Evolutionary conservation across 305 asterid species (phyloP).

Genomic region (Salvia sclarea): DNA sequence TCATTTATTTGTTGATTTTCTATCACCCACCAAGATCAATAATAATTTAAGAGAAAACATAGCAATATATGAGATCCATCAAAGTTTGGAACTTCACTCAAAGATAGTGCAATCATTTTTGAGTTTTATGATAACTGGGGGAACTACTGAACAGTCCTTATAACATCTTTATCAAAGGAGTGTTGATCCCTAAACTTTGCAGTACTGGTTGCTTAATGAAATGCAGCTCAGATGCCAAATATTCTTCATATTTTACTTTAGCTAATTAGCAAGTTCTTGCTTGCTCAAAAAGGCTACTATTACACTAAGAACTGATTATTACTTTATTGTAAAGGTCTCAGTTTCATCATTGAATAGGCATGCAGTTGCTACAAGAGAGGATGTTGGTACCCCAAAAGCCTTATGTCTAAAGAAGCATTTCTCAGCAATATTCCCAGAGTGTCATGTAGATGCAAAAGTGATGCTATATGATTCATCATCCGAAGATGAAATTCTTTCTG

Average conservation of each 20-base stretch:
- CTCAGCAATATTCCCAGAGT: constrained; percentile 79
- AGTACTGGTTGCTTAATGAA: constrained; percentile 5
- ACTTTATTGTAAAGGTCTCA: constrained; percentile 66
- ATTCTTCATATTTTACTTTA: constrained; percentile 18
- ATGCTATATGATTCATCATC: constrained; percentile 75
- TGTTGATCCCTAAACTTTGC: background rate
- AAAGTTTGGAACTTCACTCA: constrained; percentile 13
- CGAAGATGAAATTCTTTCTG: constrained; percentile 93
- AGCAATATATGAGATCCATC: no score
- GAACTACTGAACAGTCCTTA: background rate
- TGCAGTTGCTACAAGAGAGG: constrained; percentile 96
- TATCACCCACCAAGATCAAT: constrained; percentile 12
- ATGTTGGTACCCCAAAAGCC: constrained; percentile 92
- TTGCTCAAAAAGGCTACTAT: constrained; percentile 25
- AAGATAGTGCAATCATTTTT: background rate
- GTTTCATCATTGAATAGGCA: constrained; percentile 96
- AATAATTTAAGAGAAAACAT: constrained; percentile 6
- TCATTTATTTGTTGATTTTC: constrained; percentile 9
- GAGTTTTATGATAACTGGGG: background rate
- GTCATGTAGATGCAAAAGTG: constrained; percentile 86
- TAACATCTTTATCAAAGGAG: background rate
- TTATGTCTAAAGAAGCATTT: constrained; percentile 87
- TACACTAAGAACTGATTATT: constrained; percentile 23
- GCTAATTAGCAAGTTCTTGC: constrained; percentile 24
- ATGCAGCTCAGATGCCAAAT: constrained; percentile 21